phyloP scores from a whole-genome alignment of 2,329 filamentous ascomycete species.

The Hirsutella rhossiliensis region DNA sequence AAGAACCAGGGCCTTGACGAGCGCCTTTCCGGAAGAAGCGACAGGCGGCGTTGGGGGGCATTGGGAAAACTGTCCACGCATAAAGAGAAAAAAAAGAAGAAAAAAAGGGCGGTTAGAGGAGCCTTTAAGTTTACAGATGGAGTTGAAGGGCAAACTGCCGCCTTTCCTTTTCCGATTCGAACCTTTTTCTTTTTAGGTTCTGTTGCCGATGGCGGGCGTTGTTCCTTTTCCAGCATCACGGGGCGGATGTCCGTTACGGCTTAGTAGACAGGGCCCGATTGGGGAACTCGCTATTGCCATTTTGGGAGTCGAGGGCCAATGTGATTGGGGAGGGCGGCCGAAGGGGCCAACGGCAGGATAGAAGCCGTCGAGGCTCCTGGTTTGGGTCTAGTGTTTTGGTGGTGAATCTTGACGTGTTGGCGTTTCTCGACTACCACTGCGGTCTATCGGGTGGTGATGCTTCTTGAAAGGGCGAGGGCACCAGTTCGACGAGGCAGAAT shows the following conservation, averaged over 20 bases:
- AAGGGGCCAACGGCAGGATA: background rate
- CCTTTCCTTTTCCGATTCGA: too few species aligned
- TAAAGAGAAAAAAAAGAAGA: background rate
- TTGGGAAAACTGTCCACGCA: background rate
- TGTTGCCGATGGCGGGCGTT: background rate
- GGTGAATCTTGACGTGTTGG: too few species aligned
- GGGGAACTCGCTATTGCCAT: background rate
- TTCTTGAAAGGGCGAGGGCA: too few species aligned
- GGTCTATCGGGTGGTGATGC: too few species aligned
- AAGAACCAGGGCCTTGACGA: conserved; percentile 2
- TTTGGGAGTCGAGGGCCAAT: background rate
- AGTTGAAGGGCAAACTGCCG: too few species aligned
- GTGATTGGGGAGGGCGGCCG: background rate
- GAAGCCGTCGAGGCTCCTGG: too few species aligned
- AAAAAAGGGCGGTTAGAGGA: background rate
- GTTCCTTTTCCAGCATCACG: too few species aligned
- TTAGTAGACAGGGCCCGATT: background rate
- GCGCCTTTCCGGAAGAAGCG: conserved; percentile 3
- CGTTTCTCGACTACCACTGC: too few species aligned
- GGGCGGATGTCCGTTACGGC: too few species aligned
- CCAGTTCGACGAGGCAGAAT: too few species aligned
- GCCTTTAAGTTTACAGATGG: background rate
- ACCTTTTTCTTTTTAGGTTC: background rate
- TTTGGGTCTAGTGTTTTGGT: too few species aligned
- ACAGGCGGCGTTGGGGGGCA: background rate